Percentiles rank a stretch among this genome's conserved stretches.
These are phyloP conservation scores for Bipolaris zeicola DNA, from an alignment of 2,329 filamentous ascomycete species.

Conservation along the genomic window DNA sequence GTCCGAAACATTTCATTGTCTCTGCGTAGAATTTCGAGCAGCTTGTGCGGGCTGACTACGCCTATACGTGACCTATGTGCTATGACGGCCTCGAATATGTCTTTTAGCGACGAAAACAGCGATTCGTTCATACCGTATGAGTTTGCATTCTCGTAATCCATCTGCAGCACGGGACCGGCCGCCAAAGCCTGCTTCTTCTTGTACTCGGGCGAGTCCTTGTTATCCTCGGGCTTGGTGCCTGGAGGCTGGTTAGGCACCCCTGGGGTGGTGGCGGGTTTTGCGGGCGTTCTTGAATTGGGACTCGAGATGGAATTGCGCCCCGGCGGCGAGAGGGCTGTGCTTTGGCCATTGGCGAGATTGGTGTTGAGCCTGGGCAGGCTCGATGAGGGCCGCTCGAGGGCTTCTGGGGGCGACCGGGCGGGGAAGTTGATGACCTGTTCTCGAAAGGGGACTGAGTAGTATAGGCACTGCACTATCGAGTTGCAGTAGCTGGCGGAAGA, in stretches of 20 bases:
- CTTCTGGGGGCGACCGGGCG: conserved; percentile 70
- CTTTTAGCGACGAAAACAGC: conserved; percentile 91
- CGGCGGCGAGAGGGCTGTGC: conserved; percentile 60
- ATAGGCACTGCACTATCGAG: conserved; percentile 95
- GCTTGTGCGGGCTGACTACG: conserved; percentile 88
- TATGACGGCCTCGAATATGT: conserved; percentile 92
- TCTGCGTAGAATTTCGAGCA: conserved; percentile 88
- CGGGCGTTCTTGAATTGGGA: conserved; percentile 40
- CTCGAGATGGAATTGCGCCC: conserved; percentile 51
- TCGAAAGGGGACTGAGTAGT: conserved; percentile 92
- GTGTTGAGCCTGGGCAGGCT: conserved; percentile 48
- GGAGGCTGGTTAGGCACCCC: conserved; percentile 61
- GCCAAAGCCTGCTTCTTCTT: conserved; percentile 96
- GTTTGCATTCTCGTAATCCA: conserved; percentile 78
- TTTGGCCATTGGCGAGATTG: conserved; percentile 45
- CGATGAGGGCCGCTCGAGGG: conserved; percentile 62
- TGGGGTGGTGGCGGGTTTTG: conserved; percentile 50
- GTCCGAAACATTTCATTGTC: conserved; percentile 98
- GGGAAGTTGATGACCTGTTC: conserved; percentile 94
- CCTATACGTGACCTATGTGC: conserved; percentile 81
- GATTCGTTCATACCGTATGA: conserved; percentile 93
- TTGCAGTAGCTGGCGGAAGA: conserved; percentile 80
- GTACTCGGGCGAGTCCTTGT: conserved; percentile 91
- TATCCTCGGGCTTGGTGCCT: conserved; percentile 80
- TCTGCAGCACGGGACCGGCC: conserved; percentile 82